phyloP scores from a whole-genome alignment of 1,284 basidiomycete species.

The Cutaneotrichosporon arboriforme region DNA sequence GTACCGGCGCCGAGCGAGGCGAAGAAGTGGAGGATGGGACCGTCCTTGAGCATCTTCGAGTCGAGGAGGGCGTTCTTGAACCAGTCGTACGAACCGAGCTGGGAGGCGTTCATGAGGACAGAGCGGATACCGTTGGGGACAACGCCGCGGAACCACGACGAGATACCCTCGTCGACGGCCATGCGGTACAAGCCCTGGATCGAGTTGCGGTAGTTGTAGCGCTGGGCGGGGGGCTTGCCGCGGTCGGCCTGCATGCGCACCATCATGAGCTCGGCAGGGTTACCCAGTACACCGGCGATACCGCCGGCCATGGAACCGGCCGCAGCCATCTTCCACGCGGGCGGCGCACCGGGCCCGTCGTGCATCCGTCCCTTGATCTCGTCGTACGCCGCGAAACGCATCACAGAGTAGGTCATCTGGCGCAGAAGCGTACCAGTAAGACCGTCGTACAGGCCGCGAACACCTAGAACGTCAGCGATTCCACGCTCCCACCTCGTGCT shows the following conservation, averaged over 20 bases:
- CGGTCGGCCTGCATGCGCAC: conserved; percentile 84
- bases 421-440: conserved; percentile 82
- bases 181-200: conserved; percentile 80
- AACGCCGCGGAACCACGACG: conserved; percentile 70
- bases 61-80: conserved; percentile 76
- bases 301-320: conserved; percentile 69
- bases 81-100: conserved; percentile 85
- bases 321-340: conserved; percentile 71
- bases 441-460: conserved; percentile 74
- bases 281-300: conserved; percentile 76
- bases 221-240: conserved; percentile 62
- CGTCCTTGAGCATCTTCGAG: conserved; percentile 66
- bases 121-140: conserved; percentile 81
- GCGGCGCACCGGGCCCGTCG: conserved; percentile 52
- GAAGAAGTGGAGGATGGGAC: conserved; percentile 72
- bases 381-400: conserved; percentile 89
- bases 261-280: conserved; percentile 79
- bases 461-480: conserved; percentile 51
- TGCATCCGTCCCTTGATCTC: conserved; percentile 77
- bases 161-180: conserved; percentile 72
- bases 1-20: conserved; percentile 84
- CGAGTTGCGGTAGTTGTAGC: conserved; percentile 76
- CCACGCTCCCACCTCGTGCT: no score
- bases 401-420: conserved; percentile 89
- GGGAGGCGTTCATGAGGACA: conserved; percentile 83